Evolutionary conservation across 2,329 filamentous ascomycete species (phyloP).

Genomic region (Ceratocystis eucalypticola): DNA sequence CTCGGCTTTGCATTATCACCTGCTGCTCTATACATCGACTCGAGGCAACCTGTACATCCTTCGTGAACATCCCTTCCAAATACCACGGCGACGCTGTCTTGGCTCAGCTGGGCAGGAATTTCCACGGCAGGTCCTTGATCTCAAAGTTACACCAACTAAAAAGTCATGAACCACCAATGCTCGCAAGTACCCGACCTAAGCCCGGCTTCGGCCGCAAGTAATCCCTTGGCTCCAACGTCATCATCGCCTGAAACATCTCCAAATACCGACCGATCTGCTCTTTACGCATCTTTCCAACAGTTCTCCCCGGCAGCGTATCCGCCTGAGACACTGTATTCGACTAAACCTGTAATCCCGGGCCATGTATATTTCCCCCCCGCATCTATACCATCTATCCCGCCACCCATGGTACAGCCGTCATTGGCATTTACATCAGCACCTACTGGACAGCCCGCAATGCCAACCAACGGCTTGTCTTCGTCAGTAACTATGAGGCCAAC

Average conservation of each 20-base stretch:
- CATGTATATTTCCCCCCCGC: background rate
- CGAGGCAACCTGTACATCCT: background rate
- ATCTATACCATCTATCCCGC: background rate
- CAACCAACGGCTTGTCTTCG: background rate
- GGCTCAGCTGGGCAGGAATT: background rate
- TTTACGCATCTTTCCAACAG: slow-evolving; percentile 8
- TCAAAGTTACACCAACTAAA: background rate
- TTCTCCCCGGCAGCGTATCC: background rate
- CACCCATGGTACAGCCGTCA: background rate
- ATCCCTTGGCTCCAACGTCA: background rate
- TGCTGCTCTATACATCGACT: background rate
- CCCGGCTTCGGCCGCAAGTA: background rate
- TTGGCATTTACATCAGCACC: background rate
- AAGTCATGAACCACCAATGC: slow-evolving; percentile 15
- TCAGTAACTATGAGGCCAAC: background rate
- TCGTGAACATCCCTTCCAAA: background rate
- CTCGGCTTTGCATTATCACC: background rate
- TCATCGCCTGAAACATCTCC: slow-evolving; percentile 13
- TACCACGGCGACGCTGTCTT: background rate
- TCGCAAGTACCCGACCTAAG: slow-evolving; percentile 9
- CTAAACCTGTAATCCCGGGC: background rate
- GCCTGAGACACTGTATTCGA: background rate
- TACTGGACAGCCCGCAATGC: background rate
- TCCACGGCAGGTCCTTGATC: background rate
- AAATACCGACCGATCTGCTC: slow-evolving; percentile 6